These are phyloP conservation scores for Sugiyamaella marilandica DNA, from an alignment of 805 yeast genomes.

Conservation along the genomic window DNA sequence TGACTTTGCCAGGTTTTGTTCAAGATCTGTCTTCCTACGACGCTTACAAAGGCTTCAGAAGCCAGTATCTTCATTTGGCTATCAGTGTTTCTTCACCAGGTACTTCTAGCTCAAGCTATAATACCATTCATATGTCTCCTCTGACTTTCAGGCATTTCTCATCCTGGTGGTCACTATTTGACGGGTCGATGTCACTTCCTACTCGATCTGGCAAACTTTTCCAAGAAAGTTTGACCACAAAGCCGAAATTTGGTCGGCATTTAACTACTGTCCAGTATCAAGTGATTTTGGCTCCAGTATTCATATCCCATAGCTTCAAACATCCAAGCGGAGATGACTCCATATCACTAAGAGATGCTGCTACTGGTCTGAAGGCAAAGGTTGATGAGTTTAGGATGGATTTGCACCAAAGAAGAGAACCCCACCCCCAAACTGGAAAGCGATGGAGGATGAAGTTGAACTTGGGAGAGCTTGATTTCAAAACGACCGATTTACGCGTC, in stretches of 20 bases:
- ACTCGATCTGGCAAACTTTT: slow-evolving; percentile 71
- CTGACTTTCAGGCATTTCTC: slow-evolving; percentile 61
- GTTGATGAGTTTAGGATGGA: slow-evolving; percentile 56
- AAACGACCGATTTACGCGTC: slow-evolving; percentile 63
- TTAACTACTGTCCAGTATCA: slow-evolving; percentile 75
- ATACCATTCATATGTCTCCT: slow-evolving; percentile 76
- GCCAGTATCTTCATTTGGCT: slow-evolving; percentile 75
- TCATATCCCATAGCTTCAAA: slow-evolving; percentile 66
- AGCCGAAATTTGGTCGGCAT: slow-evolving; percentile 64
- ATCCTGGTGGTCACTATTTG: slow-evolving; percentile 81
- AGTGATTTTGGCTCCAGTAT: slow-evolving; percentile 67
- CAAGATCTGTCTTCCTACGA: slow-evolving; percentile 55
- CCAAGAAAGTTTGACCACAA: slow-evolving; percentile 22
- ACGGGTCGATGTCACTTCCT: slow-evolving; percentile 75
- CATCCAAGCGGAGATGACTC: slow-evolving; percentile 42
- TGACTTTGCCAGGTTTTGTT: slow-evolving; percentile 53
- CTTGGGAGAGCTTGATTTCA: slow-evolving; percentile 64
- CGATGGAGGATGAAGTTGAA: slow-evolving; percentile 52
- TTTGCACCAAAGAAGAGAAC: slow-evolving; percentile 54
- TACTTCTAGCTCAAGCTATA: slow-evolving; percentile 37
- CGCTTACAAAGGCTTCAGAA: slow-evolving; percentile 74
- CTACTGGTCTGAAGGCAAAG: slow-evolving; percentile 66
- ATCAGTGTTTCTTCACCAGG: slow-evolving; percentile 46
- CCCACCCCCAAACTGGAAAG: slow-evolving; percentile 32
- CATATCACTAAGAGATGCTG: slow-evolving; percentile 34